A percentile compares a stretch with the other conserved stretches of the same genome.
phyloP scores from a whole-genome alignment of 495 filamentous ascomycete genomes.

The Lasiosphaeriaceae sp. region DNA sequence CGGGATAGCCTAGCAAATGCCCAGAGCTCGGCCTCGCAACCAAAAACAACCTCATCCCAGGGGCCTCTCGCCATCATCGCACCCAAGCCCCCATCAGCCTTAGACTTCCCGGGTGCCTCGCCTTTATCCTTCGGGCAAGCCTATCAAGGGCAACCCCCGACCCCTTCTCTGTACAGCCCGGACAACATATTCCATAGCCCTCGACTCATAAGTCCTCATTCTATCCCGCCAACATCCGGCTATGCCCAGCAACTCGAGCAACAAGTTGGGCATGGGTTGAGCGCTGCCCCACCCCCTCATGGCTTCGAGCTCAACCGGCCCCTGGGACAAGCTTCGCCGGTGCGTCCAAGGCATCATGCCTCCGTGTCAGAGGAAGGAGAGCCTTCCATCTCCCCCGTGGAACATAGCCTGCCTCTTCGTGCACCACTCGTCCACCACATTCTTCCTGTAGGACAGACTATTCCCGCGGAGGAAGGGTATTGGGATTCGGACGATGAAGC shows the following conservation, averaged over 20 bases:
- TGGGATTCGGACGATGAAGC: slow-evolving; percentile 64
- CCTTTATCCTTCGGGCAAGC: slow-evolving; percentile 9
- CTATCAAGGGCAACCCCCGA: slow-evolving; percentile 16
- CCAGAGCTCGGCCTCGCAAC: slow-evolving; percentile 22
- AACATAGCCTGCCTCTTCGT: background rate
- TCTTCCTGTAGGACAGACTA: background rate
- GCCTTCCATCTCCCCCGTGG: background rate
- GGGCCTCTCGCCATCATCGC: slow-evolving; percentile 28
- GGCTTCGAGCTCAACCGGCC: background rate
- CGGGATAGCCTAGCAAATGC: slow-evolving; percentile 17
- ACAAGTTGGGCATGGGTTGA: background rate
- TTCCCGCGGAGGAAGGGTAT: slow-evolving; percentile 31
- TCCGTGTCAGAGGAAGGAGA: background rate
- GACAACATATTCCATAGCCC: slow-evolving; percentile 8
- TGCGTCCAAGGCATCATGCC: background rate
- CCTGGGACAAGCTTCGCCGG: background rate
- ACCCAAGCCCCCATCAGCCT: slow-evolving; percentile 27
- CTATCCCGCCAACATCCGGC: background rate
- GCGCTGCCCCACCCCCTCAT: background rate
- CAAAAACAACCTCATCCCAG: slow-evolving; percentile 18
- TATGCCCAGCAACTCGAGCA: background rate
- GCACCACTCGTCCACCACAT: too few relatives aligned
- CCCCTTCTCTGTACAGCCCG: slow-evolving; percentile 8
- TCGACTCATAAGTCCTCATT: slow-evolving; percentile 4
- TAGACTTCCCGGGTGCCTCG: slow-evolving; percentile 28